Conservation (phyloP, 208 protist genomes). For the Leishmania braziliensis region DNA sequence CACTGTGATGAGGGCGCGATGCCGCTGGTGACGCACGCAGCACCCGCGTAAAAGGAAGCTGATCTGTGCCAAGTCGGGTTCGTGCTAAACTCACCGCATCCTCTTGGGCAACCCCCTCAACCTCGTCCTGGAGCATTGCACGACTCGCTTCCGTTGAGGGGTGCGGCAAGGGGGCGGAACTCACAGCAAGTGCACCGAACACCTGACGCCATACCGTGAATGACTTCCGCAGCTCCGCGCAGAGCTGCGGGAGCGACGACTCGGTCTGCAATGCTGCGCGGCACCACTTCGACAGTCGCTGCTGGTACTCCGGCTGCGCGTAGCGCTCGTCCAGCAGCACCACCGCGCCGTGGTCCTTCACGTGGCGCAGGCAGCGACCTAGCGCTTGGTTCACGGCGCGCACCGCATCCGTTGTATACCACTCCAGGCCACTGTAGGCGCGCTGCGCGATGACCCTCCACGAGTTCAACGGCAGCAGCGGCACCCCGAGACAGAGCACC, state of each 20-base stretch:
- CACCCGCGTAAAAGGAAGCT: constrained; percentile 30
- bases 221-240: constrained; percentile 1
- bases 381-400: constrained; percentile 97
- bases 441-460: constrained; percentile 66
- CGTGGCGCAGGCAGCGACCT: constrained; percentile 95
- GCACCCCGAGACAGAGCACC: constrained; percentile 94
- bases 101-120: neutral
- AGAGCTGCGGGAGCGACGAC: constrained; percentile 20
- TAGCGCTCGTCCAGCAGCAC: constrained; percentile 93
- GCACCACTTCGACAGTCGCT: constrained; percentile 66
- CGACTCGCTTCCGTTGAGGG: neutral
- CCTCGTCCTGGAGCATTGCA: neutral
- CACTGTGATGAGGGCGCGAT: neutral
- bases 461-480: constrained; percentile 64
- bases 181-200: constrained; percentile 1
- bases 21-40: constrained; percentile 2
- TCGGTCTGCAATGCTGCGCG: constrained; percentile 38
- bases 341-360: constrained; percentile 94
- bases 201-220: constrained; percentile 20
- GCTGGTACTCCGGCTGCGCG: constrained; percentile 31
- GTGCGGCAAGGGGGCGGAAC: neutral
- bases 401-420: constrained; percentile 90
- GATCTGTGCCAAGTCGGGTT: constrained; percentile 21
- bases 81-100: neutral
- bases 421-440: constrained; percentile 73